Percentiles rank a stretch among this genome's conserved stretches.
These are phyloP conservation scores for Fusarium redolens DNA, from an alignment of 2,329 filamentous ascomycete species.

Conservation along the genomic window DNA sequence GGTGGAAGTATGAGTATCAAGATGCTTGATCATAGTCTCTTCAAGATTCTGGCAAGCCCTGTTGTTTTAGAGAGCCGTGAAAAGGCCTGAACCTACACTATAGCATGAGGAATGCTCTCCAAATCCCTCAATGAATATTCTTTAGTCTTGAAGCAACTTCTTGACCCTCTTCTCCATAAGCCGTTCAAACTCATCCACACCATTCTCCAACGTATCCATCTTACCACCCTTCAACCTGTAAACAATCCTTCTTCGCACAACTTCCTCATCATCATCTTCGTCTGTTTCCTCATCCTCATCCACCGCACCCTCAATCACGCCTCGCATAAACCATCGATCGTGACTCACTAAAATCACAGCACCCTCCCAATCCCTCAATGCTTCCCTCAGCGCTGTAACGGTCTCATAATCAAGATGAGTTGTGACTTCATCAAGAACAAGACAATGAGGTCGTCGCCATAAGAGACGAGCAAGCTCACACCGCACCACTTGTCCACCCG, in stretches of 20 bases:
- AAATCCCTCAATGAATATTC: not conserved
- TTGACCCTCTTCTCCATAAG: slow-evolving; percentile 69
- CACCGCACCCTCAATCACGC: slow-evolving; percentile 64
- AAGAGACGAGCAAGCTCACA: slow-evolving; percentile 75
- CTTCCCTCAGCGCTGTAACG: slow-evolving; percentile 75
- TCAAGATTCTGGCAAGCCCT: slow-evolving; percentile 59
- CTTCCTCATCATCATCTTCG: slow-evolving; percentile 53
- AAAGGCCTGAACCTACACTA: not conserved
- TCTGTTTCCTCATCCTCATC: slow-evolving; percentile 55
- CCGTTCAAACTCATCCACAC: slow-evolving; percentile 74
- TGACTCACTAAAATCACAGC: slow-evolving; percentile 83
- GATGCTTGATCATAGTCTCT: slow-evolving; percentile 56
- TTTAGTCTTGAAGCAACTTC: slow-evolving; percentile 52
- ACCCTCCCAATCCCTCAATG: slow-evolving; percentile 75
- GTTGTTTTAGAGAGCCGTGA: slow-evolving; percentile 27
- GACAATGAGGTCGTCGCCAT: slow-evolving; percentile 74
- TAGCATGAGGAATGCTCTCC: not conserved
- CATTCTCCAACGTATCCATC: slow-evolving; percentile 65
- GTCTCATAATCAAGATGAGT: slow-evolving; percentile 89
- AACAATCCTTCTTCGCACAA: slow-evolving; percentile 62
- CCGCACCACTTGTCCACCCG: slow-evolving; percentile 80
- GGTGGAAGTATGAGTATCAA: slow-evolving; percentile 78
- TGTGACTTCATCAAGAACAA: slow-evolving; percentile 84
- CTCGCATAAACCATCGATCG: slow-evolving; percentile 83
- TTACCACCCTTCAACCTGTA: slow-evolving; percentile 70